Percentiles rank a stretch among this genome's conserved stretches.
Conservation (phyloP, 2,329 filamentous ascomycete species). For the Alternaria arbusti region DNA sequence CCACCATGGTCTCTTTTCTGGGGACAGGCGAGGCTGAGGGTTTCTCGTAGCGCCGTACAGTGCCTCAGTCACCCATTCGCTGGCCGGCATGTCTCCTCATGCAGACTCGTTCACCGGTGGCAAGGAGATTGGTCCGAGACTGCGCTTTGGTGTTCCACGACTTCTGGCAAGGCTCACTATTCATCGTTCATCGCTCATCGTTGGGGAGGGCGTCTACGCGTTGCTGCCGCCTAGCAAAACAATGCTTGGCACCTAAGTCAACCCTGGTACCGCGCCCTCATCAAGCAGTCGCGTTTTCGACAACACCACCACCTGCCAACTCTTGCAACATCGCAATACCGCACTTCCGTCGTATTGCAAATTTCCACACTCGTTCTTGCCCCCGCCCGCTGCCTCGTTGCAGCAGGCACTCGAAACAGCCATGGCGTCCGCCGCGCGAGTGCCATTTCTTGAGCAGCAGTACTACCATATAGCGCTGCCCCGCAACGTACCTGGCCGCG, state of each 20-base stretch:
- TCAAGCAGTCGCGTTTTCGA: not conserved
- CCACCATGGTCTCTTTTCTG: not conserved
- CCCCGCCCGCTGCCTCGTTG: slow-evolving; percentile 6
- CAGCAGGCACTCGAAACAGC: not conserved
- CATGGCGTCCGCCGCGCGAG: slow-evolving; percentile 22
- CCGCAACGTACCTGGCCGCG: slow-evolving; percentile 46
- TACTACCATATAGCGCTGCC: slow-evolving; percentile 50
- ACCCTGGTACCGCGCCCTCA: not conserved
- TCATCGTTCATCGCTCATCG: slow-evolving; percentile 3
- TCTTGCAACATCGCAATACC: not conserved
- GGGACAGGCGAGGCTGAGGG: not conserved
- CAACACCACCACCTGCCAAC: not conserved
- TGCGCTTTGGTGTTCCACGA: not conserved
- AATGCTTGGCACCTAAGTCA: not conserved
- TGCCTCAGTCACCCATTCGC: not conserved
- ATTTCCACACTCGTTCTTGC: not conserved
- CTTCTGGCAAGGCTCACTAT: not conserved
- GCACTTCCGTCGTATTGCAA: not conserved
- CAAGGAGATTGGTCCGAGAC: not conserved
- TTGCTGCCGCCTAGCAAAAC: not conserved
- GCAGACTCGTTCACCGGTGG: not conserved
- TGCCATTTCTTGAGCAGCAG: slow-evolving; percentile 29
- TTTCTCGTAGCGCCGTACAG: not conserved
- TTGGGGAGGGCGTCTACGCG: not conserved
- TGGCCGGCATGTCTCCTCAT: not conserved